Conservation (phyloP, 2,329 filamentous ascomycete genomes). For the Nectriaceae sp. region DNA sequence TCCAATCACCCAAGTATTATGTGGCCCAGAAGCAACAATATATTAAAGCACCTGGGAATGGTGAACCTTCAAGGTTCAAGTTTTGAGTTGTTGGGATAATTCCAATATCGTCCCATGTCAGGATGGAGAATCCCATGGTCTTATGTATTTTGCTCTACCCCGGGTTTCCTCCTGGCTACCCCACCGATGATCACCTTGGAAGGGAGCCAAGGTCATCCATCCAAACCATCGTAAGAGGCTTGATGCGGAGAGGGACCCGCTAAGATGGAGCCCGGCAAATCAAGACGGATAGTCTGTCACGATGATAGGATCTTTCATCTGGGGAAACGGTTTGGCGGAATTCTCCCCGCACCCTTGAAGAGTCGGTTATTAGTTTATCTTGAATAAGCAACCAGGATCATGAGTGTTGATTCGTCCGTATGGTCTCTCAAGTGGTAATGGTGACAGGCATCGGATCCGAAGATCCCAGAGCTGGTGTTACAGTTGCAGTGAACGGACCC, state of each 20-base stretch:
- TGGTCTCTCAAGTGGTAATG: too few species aligned
- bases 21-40: too few species aligned
- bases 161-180: neutral
- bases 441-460: constrained; percentile 20
- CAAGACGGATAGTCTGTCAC: too few species aligned
- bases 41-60: too few species aligned
- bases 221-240: constrained; percentile 22
- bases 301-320: neutral
- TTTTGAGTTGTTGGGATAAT: too few species aligned
- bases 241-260: neutral
- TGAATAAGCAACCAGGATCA: neutral
- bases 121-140: too few species aligned
- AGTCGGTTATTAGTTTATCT: neutral
- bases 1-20: too few species aligned
- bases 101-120: too few species aligned
- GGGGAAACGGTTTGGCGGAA: neutral
- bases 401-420: too few species aligned
- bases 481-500: neutral
- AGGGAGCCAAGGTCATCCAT: neutral
- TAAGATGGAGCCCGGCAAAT: too few species aligned
- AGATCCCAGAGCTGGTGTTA: constrained; percentile 1
- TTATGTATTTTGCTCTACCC: neutral
- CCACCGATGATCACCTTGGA: constrained; percentile 1
- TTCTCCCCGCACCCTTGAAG: neutral
- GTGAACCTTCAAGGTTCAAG: too few species aligned